phyloP scores from a whole-genome alignment of 2,329 filamentous ascomycete species.

The Alternaria postmessia region DNA sequence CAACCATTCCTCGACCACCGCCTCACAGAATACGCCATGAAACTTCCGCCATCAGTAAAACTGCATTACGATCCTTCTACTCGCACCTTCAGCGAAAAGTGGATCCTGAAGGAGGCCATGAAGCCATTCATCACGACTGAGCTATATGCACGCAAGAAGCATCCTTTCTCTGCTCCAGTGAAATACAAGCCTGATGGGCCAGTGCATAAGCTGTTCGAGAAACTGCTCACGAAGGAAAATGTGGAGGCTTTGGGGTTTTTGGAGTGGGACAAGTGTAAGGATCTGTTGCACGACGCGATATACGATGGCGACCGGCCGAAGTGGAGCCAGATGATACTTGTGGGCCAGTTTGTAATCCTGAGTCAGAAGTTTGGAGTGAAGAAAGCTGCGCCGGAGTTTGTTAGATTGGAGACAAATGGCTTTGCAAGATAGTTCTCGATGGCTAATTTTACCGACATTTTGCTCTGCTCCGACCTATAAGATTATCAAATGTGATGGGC shows the following conservation, averaged over 20 bases:
- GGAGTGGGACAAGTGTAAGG: conserved; percentile 22
- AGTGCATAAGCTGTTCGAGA: conserved; percentile 49
- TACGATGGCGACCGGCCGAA: conserved; percentile 19
- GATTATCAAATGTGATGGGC: background rate
- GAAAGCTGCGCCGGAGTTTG: conserved; percentile 17
- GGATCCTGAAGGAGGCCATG: conserved; percentile 60
- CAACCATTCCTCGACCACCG: conserved; percentile 54
- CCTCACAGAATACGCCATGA: conserved; percentile 51
- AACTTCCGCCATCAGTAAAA: conserved; percentile 49
- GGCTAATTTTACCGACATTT: background rate
- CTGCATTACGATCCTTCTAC: conserved; percentile 41
- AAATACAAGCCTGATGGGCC: conserved; percentile 55
- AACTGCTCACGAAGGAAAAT: conserved; percentile 39
- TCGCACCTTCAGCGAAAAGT: conserved; percentile 55
- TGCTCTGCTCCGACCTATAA: background rate
- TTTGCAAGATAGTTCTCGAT: background rate
- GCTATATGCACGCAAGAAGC: conserved; percentile 60
- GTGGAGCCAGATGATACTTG: conserved; percentile 28
- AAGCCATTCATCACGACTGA: conserved; percentile 62
- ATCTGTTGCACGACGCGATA: conserved; percentile 21
- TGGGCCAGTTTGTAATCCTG: conserved; percentile 28
- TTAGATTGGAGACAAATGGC: background rate
- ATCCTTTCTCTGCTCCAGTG: conserved; percentile 59
- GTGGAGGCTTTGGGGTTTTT: conserved; percentile 39
- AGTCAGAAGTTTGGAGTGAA: conserved; percentile 20